These are phyloP conservation scores for Cutaneotrichosporon cavernicola DNA, from an alignment of 1,284 basidiomycete species.

Conservation along the genomic window DNA sequence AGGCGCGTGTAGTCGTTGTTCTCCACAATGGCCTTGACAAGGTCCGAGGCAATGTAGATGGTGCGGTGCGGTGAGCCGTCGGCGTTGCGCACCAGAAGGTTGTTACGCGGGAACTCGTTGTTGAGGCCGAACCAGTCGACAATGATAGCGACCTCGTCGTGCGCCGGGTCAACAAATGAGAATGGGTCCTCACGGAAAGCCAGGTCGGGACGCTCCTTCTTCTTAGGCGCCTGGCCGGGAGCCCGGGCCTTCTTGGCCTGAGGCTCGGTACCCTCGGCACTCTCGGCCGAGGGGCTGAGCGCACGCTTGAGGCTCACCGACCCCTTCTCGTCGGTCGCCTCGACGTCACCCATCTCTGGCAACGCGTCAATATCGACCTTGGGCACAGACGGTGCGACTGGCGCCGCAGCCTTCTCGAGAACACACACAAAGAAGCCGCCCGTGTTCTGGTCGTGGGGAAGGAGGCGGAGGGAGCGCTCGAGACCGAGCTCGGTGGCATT, in stretches of 20 bases:
- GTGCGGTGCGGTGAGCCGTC: constrained; percentile 73
- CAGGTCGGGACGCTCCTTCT: constrained; percentile 54
- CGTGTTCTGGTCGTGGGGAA: constrained; percentile 94
- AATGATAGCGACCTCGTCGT: constrained; percentile 64
- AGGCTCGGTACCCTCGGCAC: constrained; percentile 6
- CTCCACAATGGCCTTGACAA: constrained; percentile 73
- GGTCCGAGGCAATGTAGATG: constrained; percentile 83
- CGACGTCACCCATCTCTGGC: constrained; percentile 22
- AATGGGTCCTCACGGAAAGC: constrained; percentile 87
- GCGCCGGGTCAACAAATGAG: constrained; percentile 69
- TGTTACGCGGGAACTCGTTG: constrained; percentile 58
- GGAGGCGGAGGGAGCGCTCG: constrained; percentile 92
- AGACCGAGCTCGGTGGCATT: constrained; percentile 97
- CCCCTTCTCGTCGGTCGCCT: constrained; percentile 30
- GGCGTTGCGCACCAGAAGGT: constrained; percentile 87
- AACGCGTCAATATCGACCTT: constrained; percentile 17
- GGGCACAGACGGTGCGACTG: constrained; percentile 3
- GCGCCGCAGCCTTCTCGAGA: constrained; percentile 60
- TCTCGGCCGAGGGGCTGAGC: constrained; percentile 30
- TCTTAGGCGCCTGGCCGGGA: constrained; percentile 26
- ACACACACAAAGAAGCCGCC: constrained; percentile 97
- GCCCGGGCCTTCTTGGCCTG: constrained; percentile 30
- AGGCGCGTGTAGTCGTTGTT: constrained; percentile 83
- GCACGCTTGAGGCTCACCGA: constrained; percentile 27
- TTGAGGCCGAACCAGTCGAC: constrained; percentile 74